Evolutionary conservation across 169 alveolate species (phyloP), one percentile per base, ranked within the genome.

Genomic region (Theileria luwenshuni): DNA sequence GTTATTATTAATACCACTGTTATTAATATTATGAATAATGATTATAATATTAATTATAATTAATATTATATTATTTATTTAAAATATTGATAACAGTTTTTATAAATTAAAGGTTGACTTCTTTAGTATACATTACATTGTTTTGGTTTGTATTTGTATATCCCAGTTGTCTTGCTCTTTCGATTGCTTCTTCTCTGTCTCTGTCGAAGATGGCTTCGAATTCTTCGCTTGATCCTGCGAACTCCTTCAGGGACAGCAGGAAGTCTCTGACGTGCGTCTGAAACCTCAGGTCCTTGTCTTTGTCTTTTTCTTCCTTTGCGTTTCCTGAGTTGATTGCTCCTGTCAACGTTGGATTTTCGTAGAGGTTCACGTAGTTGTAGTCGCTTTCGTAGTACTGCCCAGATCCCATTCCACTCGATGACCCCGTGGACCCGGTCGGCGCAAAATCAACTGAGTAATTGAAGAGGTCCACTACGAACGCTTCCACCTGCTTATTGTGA

Each of bases 241-340:
- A 79, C 73, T 79, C 86, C 64, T 79, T 79, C 33, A 79, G 77
- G 28, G 86, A 79, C 43, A 79, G 64, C 54, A 79, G 17, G 65
- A 79, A 79, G 72, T 79, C 86, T 43, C 59, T 70, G 42, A 79
- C 86, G 45, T 79, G 86, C 35, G 86, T 79, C 52, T 79, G 86
- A 65, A 79, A 79, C 56, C 48, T 79, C 68, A 72, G 15, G 17
- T 70, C 70, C 21, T 19, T 33, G 43, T 61, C 70, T 17, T 43
- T 43, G 51, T 43, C 51, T n/a, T 54, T 54, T 54, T 54, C 63
- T 33, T 54, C 63, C 25, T n/a, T 54, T 54, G 15, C 63, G 63
- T 54, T 54, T 19, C 28, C n/a, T 54, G 63, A 23, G 63, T n/a
- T 54, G 19, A 54, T 27, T 54, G 8, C 30, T 49, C 59, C 59